These are phyloP conservation scores for Chernovozyma aurita DNA, from an alignment of 1,139 yeast genomes.

Conservation along the genomic window DNA sequence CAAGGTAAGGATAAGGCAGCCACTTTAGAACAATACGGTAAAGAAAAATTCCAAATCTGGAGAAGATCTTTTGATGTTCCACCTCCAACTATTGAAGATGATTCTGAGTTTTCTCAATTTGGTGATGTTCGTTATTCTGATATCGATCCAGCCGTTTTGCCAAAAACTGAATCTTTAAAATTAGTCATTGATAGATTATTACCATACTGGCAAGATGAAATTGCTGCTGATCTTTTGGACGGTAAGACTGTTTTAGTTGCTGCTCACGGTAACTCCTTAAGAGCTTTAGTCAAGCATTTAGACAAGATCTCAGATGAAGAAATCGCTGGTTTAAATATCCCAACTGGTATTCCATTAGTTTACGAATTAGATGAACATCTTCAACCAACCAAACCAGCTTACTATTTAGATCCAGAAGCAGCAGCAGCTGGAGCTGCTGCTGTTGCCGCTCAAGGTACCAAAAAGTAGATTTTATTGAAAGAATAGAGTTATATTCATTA, in stretches of 20 bases:
- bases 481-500: no score
- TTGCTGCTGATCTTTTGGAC: conserved; percentile 75
- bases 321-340: conserved; percentile 92
- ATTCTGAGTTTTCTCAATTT: conserved; percentile 77
- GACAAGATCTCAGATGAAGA: conserved; percentile 90
- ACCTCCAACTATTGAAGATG: conserved; percentile 83
- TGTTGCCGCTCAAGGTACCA: conserved; percentile 90
- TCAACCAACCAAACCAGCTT: conserved; percentile 88
- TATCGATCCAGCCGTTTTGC: conserved; percentile 80
- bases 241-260: conserved; percentile 92
- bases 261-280: conserved; percentile 98
- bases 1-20: conserved; percentile 98
- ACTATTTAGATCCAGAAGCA: conserved; percentile 98
- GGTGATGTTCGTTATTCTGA: conserved; percentile 81
- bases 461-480: conserved; percentile 37
- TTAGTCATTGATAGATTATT: conserved; percentile 94
- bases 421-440: conserved; percentile 99
- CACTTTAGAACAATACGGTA: conserved; percentile 82
- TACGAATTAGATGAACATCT: conserved; percentile 88
- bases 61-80: conserved; percentile 98
- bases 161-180: conserved; percentile 92
- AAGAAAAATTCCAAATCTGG: conserved; percentile 93
- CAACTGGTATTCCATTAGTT: conserved; percentile 98
- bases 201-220: conserved; percentile 97
- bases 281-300: conserved; percentile 95